A percentile compares a stretch with the other conserved stretches of the same genome.
These are phyloP conservation scores for Geotrichum macrosporum DNA, from an alignment of 1,139 yeast species.

Conservation along the genomic window DNA sequence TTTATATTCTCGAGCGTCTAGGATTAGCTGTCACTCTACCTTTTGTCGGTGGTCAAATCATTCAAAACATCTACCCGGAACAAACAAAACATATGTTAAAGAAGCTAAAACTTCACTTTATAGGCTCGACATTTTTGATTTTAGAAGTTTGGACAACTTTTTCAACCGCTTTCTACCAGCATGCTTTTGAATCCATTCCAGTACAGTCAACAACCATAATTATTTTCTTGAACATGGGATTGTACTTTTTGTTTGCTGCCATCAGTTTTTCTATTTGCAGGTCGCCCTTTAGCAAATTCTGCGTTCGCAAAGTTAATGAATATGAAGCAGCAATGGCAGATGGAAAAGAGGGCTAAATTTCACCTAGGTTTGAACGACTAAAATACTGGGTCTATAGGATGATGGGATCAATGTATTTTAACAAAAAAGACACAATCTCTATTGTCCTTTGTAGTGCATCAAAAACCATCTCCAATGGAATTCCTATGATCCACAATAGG, in stretches of 20 bases:
- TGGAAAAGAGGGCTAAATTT: too few species aligned
- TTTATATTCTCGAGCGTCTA: conserved; percentile 75
- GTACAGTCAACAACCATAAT: conserved; percentile 66
- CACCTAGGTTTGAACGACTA: background rate
- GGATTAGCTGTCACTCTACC: conserved; percentile 84
- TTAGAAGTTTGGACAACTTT: conserved; percentile 80
- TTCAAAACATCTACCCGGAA: conserved; percentile 64
- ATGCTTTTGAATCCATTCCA: conserved; percentile 70
- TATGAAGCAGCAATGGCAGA: conserved; percentile 25
- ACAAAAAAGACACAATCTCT: conserved; percentile 66
- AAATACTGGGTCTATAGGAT: conserved; percentile 28
- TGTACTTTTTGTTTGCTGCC: conserved; percentile 68
- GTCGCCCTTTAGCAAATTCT: conserved; percentile 44
- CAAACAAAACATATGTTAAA: conserved; percentile 58
- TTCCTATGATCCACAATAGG: conserved; percentile 72
- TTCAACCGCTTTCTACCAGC: conserved; percentile 79
- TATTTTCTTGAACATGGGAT: conserved; percentile 75
- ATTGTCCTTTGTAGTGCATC: conserved; percentile 89
- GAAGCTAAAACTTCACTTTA: conserved; percentile 59
- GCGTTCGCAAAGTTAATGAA: conserved; percentile 32
- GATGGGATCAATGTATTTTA: conserved; percentile 58
- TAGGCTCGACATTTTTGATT: conserved; percentile 73
- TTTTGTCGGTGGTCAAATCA: conserved; percentile 77
- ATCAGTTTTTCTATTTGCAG: conserved; percentile 57
- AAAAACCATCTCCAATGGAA: conserved; percentile 88